phyloP scores from a whole-genome alignment of 139 green algal genomes.

The Gonium pectorale region DNA sequence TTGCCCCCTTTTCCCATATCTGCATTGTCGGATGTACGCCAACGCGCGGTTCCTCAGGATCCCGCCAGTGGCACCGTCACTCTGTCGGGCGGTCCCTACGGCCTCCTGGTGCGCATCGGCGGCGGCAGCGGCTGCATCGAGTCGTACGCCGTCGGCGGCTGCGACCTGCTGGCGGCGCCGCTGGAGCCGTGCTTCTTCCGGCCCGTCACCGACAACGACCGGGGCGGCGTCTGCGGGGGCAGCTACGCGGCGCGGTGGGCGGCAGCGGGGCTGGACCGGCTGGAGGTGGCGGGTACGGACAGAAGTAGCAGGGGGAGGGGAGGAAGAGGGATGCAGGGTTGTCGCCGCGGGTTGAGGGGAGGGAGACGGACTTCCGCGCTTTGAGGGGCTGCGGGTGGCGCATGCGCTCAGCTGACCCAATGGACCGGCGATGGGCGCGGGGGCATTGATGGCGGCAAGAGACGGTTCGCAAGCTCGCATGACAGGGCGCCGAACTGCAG shows the following conservation, averaged over 20 bases:
- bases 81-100: background rate
- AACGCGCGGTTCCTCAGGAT: no score
- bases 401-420: no score
- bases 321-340: background rate
- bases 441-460: no score
- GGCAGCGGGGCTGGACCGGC: constrained; percentile 67
- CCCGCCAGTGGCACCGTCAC: background rate
- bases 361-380: no score
- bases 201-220: constrained; percentile 91
- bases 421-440: no score
- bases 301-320: background rate
- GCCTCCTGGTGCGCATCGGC: background rate
- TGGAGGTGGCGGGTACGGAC: constrained; percentile 47
- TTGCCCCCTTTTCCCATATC: no score
- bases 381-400: no score
- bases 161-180: background rate
- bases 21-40: no score
- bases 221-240: constrained; percentile 74
- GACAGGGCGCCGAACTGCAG: no score
- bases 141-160: background rate
- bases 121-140: constrained; percentile 42
- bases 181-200: constrained; percentile 72
- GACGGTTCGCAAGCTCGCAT: no score
- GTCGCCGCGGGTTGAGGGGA: no score
- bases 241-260: constrained; percentile 79